Percentiles rank a stretch among this genome's conserved stretches.
phyloP scores from a whole-genome alignment of 2,329 filamentous ascomycete species.

The Huntiella bhutanensis region DNA sequence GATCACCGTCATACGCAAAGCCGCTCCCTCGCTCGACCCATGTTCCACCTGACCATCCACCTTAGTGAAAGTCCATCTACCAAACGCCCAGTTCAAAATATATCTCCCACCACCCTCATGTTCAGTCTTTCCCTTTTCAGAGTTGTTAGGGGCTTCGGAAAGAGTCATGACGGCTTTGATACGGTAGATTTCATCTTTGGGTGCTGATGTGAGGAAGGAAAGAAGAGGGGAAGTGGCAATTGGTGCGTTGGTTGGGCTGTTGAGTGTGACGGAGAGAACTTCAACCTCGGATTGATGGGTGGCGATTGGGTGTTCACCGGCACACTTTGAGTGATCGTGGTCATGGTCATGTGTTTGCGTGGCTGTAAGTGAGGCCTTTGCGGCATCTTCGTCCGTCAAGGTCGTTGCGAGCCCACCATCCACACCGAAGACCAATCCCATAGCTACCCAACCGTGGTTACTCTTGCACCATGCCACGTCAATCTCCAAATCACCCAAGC shows the following conservation, averaged over 20 bases:
- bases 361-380: slow-evolving; percentile 13
- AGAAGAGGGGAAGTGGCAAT: slow-evolving; percentile 44
- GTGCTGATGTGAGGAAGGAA: slow-evolving; percentile 48
- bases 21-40: slow-evolving; percentile 32
- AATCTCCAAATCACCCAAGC: slow-evolving; percentile 62
- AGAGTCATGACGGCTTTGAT: slow-evolving; percentile 57
- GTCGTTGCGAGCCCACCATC: slow-evolving; percentile 57
- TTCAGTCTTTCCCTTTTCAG: slow-evolving; percentile 27
- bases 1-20: slow-evolving; percentile 56
- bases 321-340: slow-evolving; percentile 20
- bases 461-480: slow-evolving; percentile 74
- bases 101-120: slow-evolving; percentile 34
- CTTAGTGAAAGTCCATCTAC: slow-evolving; percentile 76
- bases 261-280: slow-evolving; percentile 64
- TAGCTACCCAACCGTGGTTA: slow-evolving; percentile 57
- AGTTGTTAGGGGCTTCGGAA: slow-evolving; percentile 27
- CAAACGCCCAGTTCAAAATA: slow-evolving; percentile 97
- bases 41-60: slow-evolving; percentile 28
- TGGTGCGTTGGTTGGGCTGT: slow-evolving; percentile 17
- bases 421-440: slow-evolving; percentile 67
- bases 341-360: slow-evolving; percentile 19
- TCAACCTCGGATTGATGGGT: slow-evolving; percentile 76
- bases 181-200: slow-evolving; percentile 87
- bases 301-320: slow-evolving; percentile 26
- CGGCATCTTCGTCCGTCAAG: slow-evolving; percentile 24